phyloP scores from a whole-genome alignment of 495 filamentous ascomycete genomes.

The Symbiotaphrina buchneri region DNA sequence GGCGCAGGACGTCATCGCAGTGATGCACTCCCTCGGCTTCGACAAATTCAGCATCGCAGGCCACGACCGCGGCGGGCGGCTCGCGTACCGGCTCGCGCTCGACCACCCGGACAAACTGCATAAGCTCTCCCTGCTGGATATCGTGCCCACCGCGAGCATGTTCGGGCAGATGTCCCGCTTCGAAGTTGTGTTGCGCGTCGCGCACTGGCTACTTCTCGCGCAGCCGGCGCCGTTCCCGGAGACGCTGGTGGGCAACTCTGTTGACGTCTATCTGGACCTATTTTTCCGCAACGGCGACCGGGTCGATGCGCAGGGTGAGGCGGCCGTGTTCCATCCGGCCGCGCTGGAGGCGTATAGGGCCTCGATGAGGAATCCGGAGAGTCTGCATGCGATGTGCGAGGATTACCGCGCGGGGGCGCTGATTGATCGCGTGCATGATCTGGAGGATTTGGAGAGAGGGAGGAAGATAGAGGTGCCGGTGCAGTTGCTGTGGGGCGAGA shows the following conservation, averaged over 20 bases:
- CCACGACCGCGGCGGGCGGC: slow-evolving; percentile 19
- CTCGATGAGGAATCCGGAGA: slow-evolving; percentile 9
- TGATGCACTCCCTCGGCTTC: slow-evolving; percentile 12
- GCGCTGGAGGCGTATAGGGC: slow-evolving; percentile 11
- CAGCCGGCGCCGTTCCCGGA: slow-evolving; percentile 16
- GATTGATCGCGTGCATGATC: slow-evolving; percentile 15
- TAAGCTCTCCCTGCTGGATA: slow-evolving; percentile 16
- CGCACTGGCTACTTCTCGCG: slow-evolving; percentile 23
- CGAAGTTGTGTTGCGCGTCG: slow-evolving; percentile 16
- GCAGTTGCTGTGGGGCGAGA: too few species aligned
- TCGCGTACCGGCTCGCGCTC: slow-evolving; percentile 16
- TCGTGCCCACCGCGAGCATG: slow-evolving; percentile 17
- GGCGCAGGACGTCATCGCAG: slow-evolving; percentile 13
- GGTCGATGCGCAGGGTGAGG: too few species aligned
- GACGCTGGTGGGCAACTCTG: too few species aligned
- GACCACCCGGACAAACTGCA: slow-evolving; percentile 12
- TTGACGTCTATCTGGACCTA: too few species aligned
- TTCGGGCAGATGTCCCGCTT: slow-evolving; percentile 11
- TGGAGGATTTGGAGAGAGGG: too few species aligned
- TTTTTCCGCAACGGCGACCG: too few species aligned
- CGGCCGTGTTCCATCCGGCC: slow-evolving; percentile 7
- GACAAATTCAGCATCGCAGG: slow-evolving; percentile 11
- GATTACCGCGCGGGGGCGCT: slow-evolving; percentile 18
- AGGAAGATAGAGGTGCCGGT: too few species aligned
- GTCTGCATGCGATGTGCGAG: slow-evolving; percentile 17